Evolutionary conservation across 164 flowering plant genomes (phyloP).

Genomic region (Umbellularia californica): DNA sequence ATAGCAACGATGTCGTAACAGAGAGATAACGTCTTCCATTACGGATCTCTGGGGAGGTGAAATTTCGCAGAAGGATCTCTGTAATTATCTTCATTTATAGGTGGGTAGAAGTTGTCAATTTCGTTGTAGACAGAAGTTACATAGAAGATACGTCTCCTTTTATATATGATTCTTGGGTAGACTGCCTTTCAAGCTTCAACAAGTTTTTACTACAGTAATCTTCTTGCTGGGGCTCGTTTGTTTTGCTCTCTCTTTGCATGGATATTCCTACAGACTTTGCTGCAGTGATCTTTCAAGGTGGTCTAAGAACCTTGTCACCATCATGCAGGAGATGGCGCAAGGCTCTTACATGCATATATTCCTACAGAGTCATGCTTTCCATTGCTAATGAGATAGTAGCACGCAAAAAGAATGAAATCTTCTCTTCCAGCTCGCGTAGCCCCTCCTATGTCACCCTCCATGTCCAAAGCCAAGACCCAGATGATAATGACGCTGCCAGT

Average conservation of each 20-base stretch:
- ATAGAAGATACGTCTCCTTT: no score
- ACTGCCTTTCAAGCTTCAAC: no score
- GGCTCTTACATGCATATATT: neutral
- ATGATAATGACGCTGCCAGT: neutral
- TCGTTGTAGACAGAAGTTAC: no score
- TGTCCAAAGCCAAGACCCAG: neutral
- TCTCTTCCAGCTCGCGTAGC: neutral
- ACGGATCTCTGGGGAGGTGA: no score
- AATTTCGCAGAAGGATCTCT: no score
- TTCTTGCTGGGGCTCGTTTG: no score
- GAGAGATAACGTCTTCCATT: no score
- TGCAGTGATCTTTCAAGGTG: neutral
- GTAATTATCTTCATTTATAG: no score
- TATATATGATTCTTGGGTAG: no score
- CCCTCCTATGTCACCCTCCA: constrained; percentile 12
- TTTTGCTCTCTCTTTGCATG: neutral
- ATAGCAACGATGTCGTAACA: no score
- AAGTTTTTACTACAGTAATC: no score
- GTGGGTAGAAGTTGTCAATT: no score
- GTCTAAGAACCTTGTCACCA: neutral
- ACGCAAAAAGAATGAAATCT: neutral
- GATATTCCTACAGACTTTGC: neutral
- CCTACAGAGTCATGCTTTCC: constrained; percentile 22
- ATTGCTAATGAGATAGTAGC: constrained; percentile 20
- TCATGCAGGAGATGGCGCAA: neutral